Evolutionary conservation across 176 grass and related monocot genomes (phyloP), one percentile per base, ranked within the genome.

Genomic region (Bolboschoenus planiculmis): DNA sequence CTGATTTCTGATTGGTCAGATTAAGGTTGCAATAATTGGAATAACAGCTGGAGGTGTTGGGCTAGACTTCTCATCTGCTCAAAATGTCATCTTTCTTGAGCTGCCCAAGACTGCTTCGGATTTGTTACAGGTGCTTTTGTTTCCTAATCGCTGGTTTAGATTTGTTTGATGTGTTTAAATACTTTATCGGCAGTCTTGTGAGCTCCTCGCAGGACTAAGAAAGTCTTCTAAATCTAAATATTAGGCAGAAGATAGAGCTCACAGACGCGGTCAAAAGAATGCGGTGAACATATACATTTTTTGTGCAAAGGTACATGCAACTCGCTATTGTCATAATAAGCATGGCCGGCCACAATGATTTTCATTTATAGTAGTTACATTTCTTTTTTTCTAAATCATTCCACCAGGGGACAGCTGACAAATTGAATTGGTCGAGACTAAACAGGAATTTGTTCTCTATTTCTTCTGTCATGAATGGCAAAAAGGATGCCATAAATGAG

Each of bases 211-310:
- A 70, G 23, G 71, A 48, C 23, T 48, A 75, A 75, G 23, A 40
- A 50, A 50, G 43, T 47, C 11, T 84, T 81, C 70, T 10, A 78
- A 44, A 87, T 83, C 13, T 80, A 54, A 81, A 63, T 87, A 81
- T 61, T 85, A 97, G 95, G 95, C 95, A 67, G 92, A 97, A 83
- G 95, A 97, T 88, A 97, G 95, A 89, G 92, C 95, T 84, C 92
- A 97, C 68, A 97, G 95, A 81, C 87, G 87, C 63, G 95, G 95
- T 47, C 95, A 94, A 89, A 92, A 72, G 63, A 97, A 94, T 85
- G 92, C 92, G 23, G 92, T 97, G 36, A 97, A 97, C 84, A 91
- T 97, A 90, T 97, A 97, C 81, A 92, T 97, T 83, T 97, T 97
- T 79, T 97, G 92, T 85, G 90, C 85, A 85, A 97, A 91, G 92